Evolutionary conservation across 1,284 basidiomycete genomes (phyloP), one percentile per base, ranked within the genome.

Genomic region (Tranzscheliella williamsii): DNA sequence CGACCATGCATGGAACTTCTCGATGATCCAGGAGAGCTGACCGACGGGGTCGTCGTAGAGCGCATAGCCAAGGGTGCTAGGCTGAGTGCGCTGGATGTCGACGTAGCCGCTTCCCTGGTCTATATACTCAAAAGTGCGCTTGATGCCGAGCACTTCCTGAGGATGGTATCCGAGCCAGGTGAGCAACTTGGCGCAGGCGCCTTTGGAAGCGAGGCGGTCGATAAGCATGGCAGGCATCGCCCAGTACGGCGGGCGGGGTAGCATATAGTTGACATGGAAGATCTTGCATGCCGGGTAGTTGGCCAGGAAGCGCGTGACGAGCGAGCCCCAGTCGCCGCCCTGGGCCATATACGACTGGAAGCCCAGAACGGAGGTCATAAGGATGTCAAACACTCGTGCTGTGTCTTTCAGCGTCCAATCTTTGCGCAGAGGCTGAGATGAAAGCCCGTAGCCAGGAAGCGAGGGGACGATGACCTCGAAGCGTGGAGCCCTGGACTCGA

Each of bases 401-500:
- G 57, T 44, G 18, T 70, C 68, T 5, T 44, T 13, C 2, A 69
- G 36, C 15, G 48, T 55, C 67, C 67, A 67, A 3, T 55, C 66
- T 15, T 62, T 56, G 17, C 48, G 44, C 1, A 55, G 42, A 1
- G 67, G 67, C 4, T 40, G 46, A 12, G 45, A 47, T 9, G 67
- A 70, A 9, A 72, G 44, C 8, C 54, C 65, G 32, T 52, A 72
- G 3, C 70, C 70, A n/a, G 62, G 58, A 17, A 72, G 32, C 12
- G 68, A 70, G n/a, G 70, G 70, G 9, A 66, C 62, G n/a, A 70
- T 47, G 32, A 72, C 68, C 30, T 72, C 51, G 32, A 72, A 70
- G 2, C 62, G 47, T 3, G 61, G 66, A 4, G 45, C 29, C 12
- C 27, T 26, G n/a, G 46, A 52, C 13, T 49, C 38, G 33, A 49